Evolutionary conservation across 345 rosid species (phyloP).

Genomic region (Syzygium aqueum): DNA sequence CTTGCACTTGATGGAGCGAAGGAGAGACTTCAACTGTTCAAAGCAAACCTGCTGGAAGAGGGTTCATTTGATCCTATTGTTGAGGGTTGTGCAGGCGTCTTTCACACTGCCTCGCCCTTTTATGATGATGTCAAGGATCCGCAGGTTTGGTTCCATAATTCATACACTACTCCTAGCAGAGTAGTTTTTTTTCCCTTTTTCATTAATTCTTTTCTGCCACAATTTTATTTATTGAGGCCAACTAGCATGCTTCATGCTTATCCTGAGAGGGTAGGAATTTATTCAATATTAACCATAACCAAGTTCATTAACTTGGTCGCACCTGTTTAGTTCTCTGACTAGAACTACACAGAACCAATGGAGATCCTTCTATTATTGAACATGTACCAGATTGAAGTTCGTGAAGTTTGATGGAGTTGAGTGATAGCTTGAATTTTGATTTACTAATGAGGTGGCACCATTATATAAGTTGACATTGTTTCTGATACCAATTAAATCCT

Average conservation of each 20-base stretch:
- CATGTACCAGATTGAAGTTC: background rate
- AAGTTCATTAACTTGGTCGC: background rate
- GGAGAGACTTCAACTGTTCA: too few species aligned
- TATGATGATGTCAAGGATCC: conserved; percentile 70
- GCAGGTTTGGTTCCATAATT: conserved; percentile 33
- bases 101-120: conserved; percentile 88
- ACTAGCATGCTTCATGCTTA: background rate
- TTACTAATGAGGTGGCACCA: background rate
- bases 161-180: background rate
- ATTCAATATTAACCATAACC: background rate
- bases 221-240: background rate
- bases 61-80: conserved; percentile 66
- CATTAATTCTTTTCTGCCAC: background rate
- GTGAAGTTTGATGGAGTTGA: background rate
- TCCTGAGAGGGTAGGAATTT: background rate
- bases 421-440: background rate
- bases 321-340: background rate
- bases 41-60: conserved; percentile 73
- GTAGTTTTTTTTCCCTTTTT: background rate
- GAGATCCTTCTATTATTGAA: background rate
- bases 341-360: background rate
- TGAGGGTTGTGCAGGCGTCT: conserved; percentile 73
- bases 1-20: conserved; percentile 69
- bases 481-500: background rate
- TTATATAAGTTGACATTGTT: too few species aligned